These are phyloP conservation scores for Globisporangium middletonii DNA, from an alignment of 352 stramenopile genomes.

Conservation along the genomic window DNA sequence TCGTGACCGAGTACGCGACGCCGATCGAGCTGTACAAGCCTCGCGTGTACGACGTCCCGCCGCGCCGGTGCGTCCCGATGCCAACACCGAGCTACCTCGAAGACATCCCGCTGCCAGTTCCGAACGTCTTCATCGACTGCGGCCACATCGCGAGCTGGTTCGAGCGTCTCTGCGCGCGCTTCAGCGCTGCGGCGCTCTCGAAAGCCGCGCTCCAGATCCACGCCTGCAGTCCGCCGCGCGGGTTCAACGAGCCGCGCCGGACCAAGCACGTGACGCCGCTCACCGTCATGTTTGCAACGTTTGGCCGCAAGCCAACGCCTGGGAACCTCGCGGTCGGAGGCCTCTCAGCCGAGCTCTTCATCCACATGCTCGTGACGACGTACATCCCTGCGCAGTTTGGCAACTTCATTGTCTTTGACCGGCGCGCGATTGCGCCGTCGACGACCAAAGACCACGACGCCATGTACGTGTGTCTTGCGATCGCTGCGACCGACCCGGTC, in stretches of 20 bases:
- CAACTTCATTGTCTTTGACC: constrained; percentile 87
- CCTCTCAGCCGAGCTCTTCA: constrained; percentile 76
- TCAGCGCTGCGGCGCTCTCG: constrained; percentile 38
- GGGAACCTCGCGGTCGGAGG: constrained; percentile 84
- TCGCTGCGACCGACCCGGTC: constrained; percentile 27
- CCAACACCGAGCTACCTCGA: constrained; percentile 66
- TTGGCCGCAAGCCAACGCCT: constrained; percentile 72
- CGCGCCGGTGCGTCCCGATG: constrained; percentile 85
- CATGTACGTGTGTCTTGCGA: constrained; percentile 37
- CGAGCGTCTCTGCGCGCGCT: constrained; percentile 48
- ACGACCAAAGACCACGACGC: constrained; percentile 40
- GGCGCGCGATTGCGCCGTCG: constrained; percentile 45
- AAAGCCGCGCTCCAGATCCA: constrained; percentile 60
- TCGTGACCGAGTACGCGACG: constrained; percentile 57
- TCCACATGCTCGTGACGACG: constrained; percentile 90
- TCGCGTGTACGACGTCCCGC: constrained; percentile 76
- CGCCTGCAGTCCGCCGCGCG: constrained; percentile 55
- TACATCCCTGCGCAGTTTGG: constrained; percentile 91
- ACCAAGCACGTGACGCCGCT: constrained; percentile 79
- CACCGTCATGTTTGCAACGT: constrained; percentile 89
- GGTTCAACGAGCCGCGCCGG: constrained; percentile 45
- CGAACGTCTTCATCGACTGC: constrained; percentile 65
- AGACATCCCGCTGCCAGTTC: constrained; percentile 61
- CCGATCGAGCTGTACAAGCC: constrained; percentile 75
- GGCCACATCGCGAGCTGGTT: constrained; percentile 61